Evolutionary conservation across 2,329 filamentous ascomycete genomes (phyloP), one percentile per base, ranked within the genome.

Genomic region (Colletotrichum sp.): DNA sequence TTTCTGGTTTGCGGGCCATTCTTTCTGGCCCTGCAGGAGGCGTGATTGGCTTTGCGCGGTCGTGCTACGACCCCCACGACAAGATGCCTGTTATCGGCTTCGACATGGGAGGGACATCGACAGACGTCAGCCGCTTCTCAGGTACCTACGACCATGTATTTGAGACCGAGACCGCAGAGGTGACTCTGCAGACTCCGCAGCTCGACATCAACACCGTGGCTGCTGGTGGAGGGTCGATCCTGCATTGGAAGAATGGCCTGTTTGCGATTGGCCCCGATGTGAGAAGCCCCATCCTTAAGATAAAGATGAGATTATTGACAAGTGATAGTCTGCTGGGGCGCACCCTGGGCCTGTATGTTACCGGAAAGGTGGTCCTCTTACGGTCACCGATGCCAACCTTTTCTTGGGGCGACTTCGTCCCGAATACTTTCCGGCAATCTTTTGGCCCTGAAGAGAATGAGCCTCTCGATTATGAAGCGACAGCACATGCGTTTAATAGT

Each of bases 131-230:
- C 36, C 84, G 93, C 58, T 94, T 93, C 77, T 90, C 90, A 8
- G 93, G 93, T 12, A 86, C 90, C 57, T 90, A 94, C 76, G 93
- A 94, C 69, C 92, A 95, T 77, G 91, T 94, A 12, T 93, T 94
- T 70, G 92, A 93, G 76, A 93, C 91, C 2, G 93, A 92, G 1
- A 91, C 93, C 6, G 92, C 92, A 0, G 91, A 92, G 31, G 90
- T 94, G 1, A 92, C 92, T 1, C 93, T 94, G 13, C 92, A 93
- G 74, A 92, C 90, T 4, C 93, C 93, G 0, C 92, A 94, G 78
- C 86, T 94, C 2, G 93, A 95, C 77, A 94, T 95, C 82, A 93
- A 93, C 80, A 95, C 93, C 1, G 93, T 95, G 4, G 86, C 86
- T 15, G 86, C 86, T 29, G 86, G 86, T 5, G 87, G 87, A 47